A percentile compares a stretch with the other conserved stretches of the same genome.
These are phyloP conservation scores for Pythium inflatum DNA, from an alignment of 352 stramenopile genomes.

Conservation along the genomic window DNA sequence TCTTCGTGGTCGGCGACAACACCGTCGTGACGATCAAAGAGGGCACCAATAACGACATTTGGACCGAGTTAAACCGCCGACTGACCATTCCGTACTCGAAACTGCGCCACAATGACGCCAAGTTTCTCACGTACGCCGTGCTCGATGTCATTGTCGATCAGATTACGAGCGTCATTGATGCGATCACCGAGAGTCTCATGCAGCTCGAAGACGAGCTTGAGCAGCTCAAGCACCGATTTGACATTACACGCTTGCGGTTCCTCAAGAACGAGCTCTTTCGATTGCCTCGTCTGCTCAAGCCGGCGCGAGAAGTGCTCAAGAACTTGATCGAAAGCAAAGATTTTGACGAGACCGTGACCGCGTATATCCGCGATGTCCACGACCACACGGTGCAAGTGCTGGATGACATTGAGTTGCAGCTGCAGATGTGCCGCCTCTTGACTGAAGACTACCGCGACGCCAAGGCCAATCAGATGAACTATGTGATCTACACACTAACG, in stretches of 20 bases:
- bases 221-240: conserved; percentile 68
- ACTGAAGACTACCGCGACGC: conserved; percentile 84
- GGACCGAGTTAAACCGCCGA: conserved; percentile 69
- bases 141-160: conserved; percentile 89
- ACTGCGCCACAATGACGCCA: conserved; percentile 85
- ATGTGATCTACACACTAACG: conserved; percentile 91
- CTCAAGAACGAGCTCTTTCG: conserved; percentile 84
- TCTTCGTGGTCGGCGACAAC: conserved; percentile 82
- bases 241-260: conserved; percentile 63
- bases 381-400: conserved; percentile 82
- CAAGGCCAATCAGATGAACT: conserved; percentile 88
- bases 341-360: conserved; percentile 76
- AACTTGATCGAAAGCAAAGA: conserved; percentile 85
- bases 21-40: conserved; percentile 89
- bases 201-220: conserved; percentile 79
- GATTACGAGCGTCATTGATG: conserved; percentile 75
- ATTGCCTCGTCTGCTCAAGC: conserved; percentile 77
- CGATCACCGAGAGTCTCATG: conserved; percentile 78
- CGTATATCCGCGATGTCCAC: conserved; percentile 86
- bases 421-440: conserved; percentile 79
- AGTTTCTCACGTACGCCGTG: conserved; percentile 87
- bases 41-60: conserved; percentile 67
- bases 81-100: conserved; percentile 88
- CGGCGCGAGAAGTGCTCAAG: conserved; percentile 80
- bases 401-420: conserved; percentile 80